Conservation (phyloP, 768 basidiomycete species). For the Gymnopilus junonius region DNA sequence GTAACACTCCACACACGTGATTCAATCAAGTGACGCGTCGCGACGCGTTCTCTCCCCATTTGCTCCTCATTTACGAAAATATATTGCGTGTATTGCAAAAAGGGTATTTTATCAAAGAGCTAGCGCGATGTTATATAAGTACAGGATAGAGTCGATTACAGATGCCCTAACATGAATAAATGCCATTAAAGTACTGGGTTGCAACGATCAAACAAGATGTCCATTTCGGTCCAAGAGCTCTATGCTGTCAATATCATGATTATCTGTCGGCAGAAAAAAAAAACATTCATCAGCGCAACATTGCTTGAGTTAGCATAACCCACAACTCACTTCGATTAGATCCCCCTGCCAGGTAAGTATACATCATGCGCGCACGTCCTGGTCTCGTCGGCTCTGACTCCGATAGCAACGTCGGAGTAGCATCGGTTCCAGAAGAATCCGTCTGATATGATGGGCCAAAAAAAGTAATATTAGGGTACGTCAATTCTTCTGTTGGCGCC, state of each 20-base stretch:
- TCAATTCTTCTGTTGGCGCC: conserved; percentile 8
- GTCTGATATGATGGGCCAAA: conserved; percentile 3
- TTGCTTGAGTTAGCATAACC: not conserved
- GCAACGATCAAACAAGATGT: not conserved
- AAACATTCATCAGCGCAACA: not conserved
- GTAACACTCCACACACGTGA: not conserved
- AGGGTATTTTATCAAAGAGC: no score
- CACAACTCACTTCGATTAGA: not conserved
- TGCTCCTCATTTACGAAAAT: no score
- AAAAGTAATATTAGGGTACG: conserved; percentile 20
- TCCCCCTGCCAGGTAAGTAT: conserved; percentile 11
- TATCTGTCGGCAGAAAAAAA: not conserved
- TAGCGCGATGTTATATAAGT: not conserved
- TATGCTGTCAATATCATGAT: not conserved
- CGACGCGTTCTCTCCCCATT: not conserved
- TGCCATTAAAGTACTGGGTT: not conserved
- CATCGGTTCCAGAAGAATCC: conserved; percentile 3
- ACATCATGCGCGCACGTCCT: conserved; percentile 3
- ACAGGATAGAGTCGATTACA: not conserved
- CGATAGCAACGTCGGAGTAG: not conserved
- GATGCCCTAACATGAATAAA: not conserved
- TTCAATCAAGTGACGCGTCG: not conserved
- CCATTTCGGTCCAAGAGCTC: not conserved
- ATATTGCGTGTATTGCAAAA: no score
- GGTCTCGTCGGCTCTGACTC: not conserved